These are phyloP conservation scores for Pleomassaria siparia DNA, from an alignment of 2,329 filamentous ascomycete species.

Conservation along the genomic window DNA sequence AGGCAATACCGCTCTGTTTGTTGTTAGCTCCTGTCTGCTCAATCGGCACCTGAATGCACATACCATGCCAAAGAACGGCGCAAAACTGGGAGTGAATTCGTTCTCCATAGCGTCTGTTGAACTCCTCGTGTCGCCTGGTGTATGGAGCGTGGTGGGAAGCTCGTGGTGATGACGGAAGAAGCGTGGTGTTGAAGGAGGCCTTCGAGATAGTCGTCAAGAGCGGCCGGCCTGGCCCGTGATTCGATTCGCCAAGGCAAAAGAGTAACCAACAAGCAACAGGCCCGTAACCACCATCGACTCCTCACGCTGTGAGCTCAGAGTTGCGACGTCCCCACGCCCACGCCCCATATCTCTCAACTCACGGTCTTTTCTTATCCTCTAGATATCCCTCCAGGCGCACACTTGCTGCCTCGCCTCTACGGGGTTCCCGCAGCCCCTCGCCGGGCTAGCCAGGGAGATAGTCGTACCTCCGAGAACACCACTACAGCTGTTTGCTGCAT, in stretches of 20 bases:
- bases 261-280: neutral
- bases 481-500: slow-evolving; percentile 13
- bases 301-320: neutral
- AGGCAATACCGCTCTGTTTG: slow-evolving; percentile 70
- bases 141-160: neutral
- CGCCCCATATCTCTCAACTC: slow-evolving; percentile 1
- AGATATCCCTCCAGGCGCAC: neutral
- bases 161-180: neutral
- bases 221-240: slow-evolving; percentile 7
- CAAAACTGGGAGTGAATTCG: slow-evolving; percentile 73
- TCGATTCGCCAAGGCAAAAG: neutral
- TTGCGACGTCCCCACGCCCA: neutral
- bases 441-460: slow-evolving; percentile 26
- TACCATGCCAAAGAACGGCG: slow-evolving; percentile 88
- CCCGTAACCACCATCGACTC: slow-evolving; percentile 1
- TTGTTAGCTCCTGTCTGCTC: slow-evolving; percentile 39
- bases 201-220: neutral
- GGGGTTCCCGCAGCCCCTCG: slow-evolving; percentile 18
- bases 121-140: neutral
- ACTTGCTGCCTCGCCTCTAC: slow-evolving; percentile 9
- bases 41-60: slow-evolving; percentile 36
- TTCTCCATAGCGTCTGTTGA: slow-evolving; percentile 34
- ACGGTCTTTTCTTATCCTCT: slow-evolving; percentile 3
- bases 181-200: neutral
- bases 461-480: slow-evolving; percentile 14